These are phyloP conservation scores for Vitis hybrid DNA, from an alignment of 177 flowering plant genomes.

Conservation along the genomic window DNA sequence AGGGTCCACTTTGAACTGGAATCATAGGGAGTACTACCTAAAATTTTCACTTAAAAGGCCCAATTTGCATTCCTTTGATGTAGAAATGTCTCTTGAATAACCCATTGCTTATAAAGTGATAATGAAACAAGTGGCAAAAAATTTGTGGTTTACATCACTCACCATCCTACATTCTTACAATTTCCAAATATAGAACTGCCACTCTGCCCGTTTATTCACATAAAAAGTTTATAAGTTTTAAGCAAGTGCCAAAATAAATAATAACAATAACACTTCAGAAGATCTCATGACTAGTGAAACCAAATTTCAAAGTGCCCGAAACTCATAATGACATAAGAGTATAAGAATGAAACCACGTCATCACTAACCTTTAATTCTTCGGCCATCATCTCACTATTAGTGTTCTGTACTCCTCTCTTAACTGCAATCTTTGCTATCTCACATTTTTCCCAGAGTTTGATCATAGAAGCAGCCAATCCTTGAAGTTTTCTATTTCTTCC, in stretches of 20 bases:
- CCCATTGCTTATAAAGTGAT: background rate
- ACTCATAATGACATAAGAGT: background rate
- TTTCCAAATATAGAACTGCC: background rate
- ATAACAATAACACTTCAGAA: background rate
- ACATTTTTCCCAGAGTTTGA: conserved; percentile 95
- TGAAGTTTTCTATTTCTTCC: conserved; percentile 92
- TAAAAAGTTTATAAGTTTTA: background rate
- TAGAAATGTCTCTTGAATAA: background rate
- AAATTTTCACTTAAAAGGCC: no score
- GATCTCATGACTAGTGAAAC: background rate
- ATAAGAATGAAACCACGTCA: background rate
- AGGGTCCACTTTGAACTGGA: no score
- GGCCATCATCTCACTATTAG: conserved; percentile 85
- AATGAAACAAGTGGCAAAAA: background rate
- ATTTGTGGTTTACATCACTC: background rate
- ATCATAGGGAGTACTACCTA: no score
- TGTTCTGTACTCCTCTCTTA: conserved; percentile 94
- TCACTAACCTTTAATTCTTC: conserved; percentile 82
- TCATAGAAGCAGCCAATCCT: conserved; percentile 84
- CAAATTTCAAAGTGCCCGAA: background rate
- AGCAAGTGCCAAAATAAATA: background rate
- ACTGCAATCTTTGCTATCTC: conserved; percentile 94
- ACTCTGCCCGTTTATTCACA: background rate
- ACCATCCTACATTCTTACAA: background rate
- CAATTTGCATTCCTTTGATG: no score